Base-by-base conservation (phyloP, 2,329 filamentous ascomycete genomes). In the Pestalotiopsis fici region DNA sequence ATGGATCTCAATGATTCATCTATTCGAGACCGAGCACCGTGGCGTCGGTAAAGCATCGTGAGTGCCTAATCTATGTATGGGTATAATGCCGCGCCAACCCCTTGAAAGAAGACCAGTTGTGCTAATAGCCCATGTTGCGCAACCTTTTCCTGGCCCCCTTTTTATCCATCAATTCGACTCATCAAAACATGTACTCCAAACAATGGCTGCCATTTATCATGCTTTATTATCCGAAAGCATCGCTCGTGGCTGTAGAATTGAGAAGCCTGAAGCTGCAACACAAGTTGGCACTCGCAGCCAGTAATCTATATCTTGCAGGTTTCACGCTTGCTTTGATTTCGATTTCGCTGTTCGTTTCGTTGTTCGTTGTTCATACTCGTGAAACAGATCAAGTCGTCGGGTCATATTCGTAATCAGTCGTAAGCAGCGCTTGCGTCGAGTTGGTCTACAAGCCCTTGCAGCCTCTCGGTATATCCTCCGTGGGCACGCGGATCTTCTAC, bases 361-460 rank as follows among this genome's bases (percentile, higher is more conserved):
- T 50, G 43, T 18, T 12, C 43, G 21, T 50, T 35, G 31, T 11
- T 50, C 43, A 21, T n/a, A 11, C n/a, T 50, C 43, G n/a, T 50
- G 21, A 50, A 50, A n/a, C 43, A n/a, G 18, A 3, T 3, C 15
- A 21, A 50, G 18, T 50, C 43, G 6, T 50, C 7, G 43, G 21
- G 43, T 11, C 43, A 50, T 18, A 9, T n/a, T 50, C 43, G n/a
- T 50, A 7, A 9, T 68, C 70, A 75, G 64, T 76, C 72, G 67
- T 71, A 70, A 65, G 67, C 71, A 56, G 73, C 71, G 23, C 73
- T 68, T 35, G 71, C 72, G 68, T 81, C 77, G 2, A 84, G 72
- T 67, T 81, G 78, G 37, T 79, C 77, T 2, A 80, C 79, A 54
- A 84, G 77, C 13, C 75, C 75, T 69, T 81, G 77, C n/a, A 84